Evolutionary conservation across 768 basidiomycete species (phyloP).

Genomic region (Pleurotus salmoneostramineus): DNA sequence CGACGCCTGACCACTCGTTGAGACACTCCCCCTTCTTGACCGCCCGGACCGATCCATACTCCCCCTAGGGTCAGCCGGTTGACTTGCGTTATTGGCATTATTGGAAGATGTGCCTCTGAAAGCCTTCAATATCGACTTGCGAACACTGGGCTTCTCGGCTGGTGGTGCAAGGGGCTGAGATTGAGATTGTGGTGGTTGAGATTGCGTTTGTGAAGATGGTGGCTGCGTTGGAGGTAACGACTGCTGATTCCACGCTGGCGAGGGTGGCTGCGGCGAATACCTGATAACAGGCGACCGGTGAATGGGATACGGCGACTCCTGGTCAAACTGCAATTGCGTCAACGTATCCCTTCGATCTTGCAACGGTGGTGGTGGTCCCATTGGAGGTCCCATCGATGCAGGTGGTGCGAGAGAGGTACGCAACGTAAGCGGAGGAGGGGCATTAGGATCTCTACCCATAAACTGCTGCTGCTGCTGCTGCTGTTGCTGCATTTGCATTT

Average conservation of each 20-base stretch:
- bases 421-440: too few species aligned
- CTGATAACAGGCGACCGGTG: conserved; percentile 24
- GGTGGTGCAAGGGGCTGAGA: conserved; percentile 9
- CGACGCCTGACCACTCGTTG: conserved; percentile 34
- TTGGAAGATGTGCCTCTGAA: conserved; percentile 46
- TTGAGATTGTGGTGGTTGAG: too few species aligned
- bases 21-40: conserved; percentile 44
- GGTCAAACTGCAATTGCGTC: conserved; percentile 64
- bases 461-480: conserved; percentile 21
- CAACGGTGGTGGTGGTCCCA: conserved; percentile 13
- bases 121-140: conserved; percentile 72
- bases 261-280: conserved; percentile 16
- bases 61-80: conserved; percentile 29
- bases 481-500: conserved; percentile 28
- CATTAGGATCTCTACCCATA: neutral
- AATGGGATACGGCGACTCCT: conserved; percentile 66
- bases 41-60: conserved; percentile 31
- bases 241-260: conserved; percentile 19
- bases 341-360: conserved; percentile 31
- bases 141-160: conserved; percentile 38
- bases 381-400: conserved; percentile 15
- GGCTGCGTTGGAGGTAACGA: conserved; percentile 17
- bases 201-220: conserved; percentile 20
- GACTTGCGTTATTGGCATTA: conserved; percentile 19
- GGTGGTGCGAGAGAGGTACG: neutral